A percentile compares a stretch with the other conserved stretches of the same genome.
phyloP scores from a whole-genome alignment of 2,329 filamentous ascomycete genomes.

The Neospermospora avenae region DNA sequence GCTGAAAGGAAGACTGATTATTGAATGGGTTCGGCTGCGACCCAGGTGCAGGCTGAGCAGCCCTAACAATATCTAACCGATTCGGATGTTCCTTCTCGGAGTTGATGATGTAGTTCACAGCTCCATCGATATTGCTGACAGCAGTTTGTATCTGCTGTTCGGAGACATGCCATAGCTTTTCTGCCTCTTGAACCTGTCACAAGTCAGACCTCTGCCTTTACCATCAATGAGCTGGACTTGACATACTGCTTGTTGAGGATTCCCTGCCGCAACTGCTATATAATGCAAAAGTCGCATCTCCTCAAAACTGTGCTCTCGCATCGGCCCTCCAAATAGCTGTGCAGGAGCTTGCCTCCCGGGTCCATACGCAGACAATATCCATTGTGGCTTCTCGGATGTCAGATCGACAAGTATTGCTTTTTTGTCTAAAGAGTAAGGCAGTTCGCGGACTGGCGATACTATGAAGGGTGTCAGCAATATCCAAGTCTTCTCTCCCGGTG shows the following conservation, averaged over 20 bases:
- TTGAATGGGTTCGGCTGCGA: constrained; percentile 36
- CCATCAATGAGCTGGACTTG: constrained; percentile 1
- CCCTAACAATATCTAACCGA: constrained; percentile 59
- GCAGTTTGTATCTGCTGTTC: constrained; percentile 71
- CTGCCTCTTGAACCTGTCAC: constrained; percentile 56
- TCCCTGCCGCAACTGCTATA: constrained; percentile 58
- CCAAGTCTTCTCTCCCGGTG: neutral
- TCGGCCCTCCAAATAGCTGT: constrained; percentile 77
- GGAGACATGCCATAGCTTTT: constrained; percentile 59
- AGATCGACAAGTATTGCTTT: constrained; percentile 65
- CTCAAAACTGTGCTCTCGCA: constrained; percentile 82
- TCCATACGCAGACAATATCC: constrained; percentile 84
- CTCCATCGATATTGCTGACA: constrained; percentile 65
- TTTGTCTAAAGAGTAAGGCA: constrained; percentile 31
- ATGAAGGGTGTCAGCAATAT: constrained; percentile 5
- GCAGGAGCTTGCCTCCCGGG: constrained; percentile 73
- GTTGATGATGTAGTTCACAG: constrained; percentile 65
- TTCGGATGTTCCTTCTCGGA: constrained; percentile 72
- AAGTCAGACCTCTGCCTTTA: neutral
- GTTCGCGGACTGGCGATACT: constrained; percentile 6
- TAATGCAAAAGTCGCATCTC: constrained; percentile 83
- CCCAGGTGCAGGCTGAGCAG: constrained; percentile 38
- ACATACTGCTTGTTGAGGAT: constrained; percentile 45
- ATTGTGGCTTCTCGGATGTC: constrained; percentile 68
- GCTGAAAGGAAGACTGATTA: constrained; percentile 13